Evolutionary conservation across 2,329 filamentous ascomycete species (phyloP).

Genomic region (Geosmithia flava): DNA sequence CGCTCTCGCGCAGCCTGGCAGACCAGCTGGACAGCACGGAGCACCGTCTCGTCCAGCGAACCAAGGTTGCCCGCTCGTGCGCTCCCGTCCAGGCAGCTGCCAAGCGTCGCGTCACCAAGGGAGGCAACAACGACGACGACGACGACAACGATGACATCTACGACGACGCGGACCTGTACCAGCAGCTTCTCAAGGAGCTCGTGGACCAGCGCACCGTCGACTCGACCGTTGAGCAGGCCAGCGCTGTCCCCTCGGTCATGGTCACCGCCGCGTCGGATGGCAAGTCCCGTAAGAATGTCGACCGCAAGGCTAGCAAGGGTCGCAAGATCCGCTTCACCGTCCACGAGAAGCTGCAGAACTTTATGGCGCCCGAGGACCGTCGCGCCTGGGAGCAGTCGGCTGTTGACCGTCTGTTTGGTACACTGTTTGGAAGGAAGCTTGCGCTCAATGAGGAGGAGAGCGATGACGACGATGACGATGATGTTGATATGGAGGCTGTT

Average conservation of each 20-base stretch:
- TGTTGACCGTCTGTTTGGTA: slow-evolving; percentile 65
- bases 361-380: slow-evolving; percentile 86
- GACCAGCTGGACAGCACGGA: slow-evolving; percentile 55
- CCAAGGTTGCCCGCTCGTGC: slow-evolving; percentile 62
- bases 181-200: slow-evolving; percentile 81
- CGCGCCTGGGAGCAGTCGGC: slow-evolving; percentile 69
- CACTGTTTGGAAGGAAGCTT: slow-evolving; percentile 60
- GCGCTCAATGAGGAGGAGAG: slow-evolving; percentile 47
- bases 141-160: slow-evolving; percentile 56
- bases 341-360: slow-evolving; percentile 95
- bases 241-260: slow-evolving; percentile 39
- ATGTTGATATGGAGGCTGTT: slow-evolving; percentile 20
- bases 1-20: slow-evolving; percentile 52
- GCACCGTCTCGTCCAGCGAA: slow-evolving; percentile 53
- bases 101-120: slow-evolving; percentile 41
- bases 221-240: slow-evolving; percentile 34
- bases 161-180: slow-evolving; percentile 93
- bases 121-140: slow-evolving; percentile 82
- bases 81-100: slow-evolving; percentile 56
- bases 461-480: slow-evolving; percentile 37
- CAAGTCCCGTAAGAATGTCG: slow-evolving; percentile 72
- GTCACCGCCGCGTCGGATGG: slow-evolving; percentile 62
- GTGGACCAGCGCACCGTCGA: slow-evolving; percentile 78
- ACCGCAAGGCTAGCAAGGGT: slow-evolving; percentile 91
- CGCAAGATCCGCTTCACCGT: slow-evolving; percentile 89